Evolutionary conservation across 2,329 filamentous ascomycete species (phyloP).

Genomic region (Torrubiella hemipterigena): DNA sequence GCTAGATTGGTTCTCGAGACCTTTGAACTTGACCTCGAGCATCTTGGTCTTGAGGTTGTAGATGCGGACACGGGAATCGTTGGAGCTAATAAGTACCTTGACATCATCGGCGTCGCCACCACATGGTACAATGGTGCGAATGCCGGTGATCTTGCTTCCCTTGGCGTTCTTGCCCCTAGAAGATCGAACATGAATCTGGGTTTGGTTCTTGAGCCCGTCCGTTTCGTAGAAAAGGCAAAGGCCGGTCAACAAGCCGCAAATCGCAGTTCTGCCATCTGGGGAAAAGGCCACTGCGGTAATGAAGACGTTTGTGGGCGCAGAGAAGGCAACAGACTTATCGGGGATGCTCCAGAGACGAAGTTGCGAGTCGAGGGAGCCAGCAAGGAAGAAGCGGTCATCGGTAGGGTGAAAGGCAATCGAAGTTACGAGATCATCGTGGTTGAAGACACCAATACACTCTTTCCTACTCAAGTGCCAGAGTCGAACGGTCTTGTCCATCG

Average conservation of each 20-base stretch:
- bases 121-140: slow-evolving; percentile 54
- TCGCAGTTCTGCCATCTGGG: slow-evolving; percentile 79
- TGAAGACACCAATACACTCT: slow-evolving; percentile 87
- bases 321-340: slow-evolving; percentile 84
- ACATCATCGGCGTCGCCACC: slow-evolving; percentile 46
- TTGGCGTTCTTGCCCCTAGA: slow-evolving; percentile 88
- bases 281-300: slow-evolving; percentile 92
- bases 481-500: slow-evolving; percentile 95
- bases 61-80: slow-evolving; percentile 82
- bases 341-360: slow-evolving; percentile 93
- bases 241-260: slow-evolving; percentile 78
- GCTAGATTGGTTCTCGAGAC: slow-evolving; percentile 78
- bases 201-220: slow-evolving; percentile 71
- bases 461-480: slow-evolving; percentile 80
- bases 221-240: slow-evolving; percentile 88
- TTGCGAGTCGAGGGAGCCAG: slow-evolving; percentile 81
- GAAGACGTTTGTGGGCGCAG: slow-evolving; percentile 66
- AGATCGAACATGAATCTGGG: slow-evolving; percentile 87
- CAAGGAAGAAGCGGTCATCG: slow-evolving; percentile 93
- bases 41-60: slow-evolving; percentile 81
- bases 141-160: slow-evolving; percentile 94
- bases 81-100: slow-evolving; percentile 84
- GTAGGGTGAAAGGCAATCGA: slow-evolving; percentile 89
- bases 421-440: slow-evolving; percentile 89
- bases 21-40: slow-evolving; percentile 81